These are phyloP conservation scores for Colletotrichum australisinense DNA, from an alignment of 2,329 filamentous ascomycete species.

Conservation along the genomic window DNA sequence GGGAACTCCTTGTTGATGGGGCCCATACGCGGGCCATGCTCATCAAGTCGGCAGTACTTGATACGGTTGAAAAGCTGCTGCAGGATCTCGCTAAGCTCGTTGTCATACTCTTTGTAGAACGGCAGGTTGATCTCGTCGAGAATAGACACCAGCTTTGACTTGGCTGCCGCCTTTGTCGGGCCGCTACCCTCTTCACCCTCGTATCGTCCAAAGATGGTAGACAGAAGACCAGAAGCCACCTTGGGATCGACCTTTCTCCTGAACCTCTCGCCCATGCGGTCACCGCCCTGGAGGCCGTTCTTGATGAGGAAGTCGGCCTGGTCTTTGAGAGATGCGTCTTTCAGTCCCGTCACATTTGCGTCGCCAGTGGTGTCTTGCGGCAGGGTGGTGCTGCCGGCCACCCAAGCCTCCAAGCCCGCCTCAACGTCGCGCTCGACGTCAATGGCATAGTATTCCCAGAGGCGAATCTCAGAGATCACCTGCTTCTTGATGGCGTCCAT, in stretches of 20 bases:
- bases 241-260: slow-evolving; percentile 77
- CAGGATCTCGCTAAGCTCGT: slow-evolving; percentile 83
- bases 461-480: slow-evolving; percentile 79
- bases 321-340: slow-evolving; percentile 56
- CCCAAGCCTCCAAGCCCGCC: slow-evolving; percentile 79
- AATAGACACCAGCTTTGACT: slow-evolving; percentile 69
- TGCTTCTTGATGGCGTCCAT: slow-evolving; percentile 88
- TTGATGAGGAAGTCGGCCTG: slow-evolving; percentile 74
- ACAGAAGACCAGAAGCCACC: slow-evolving; percentile 76
- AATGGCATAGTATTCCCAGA: slow-evolving; percentile 95
- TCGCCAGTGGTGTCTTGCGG: slow-evolving; percentile 55
- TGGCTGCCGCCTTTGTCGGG: slow-evolving; percentile 62
- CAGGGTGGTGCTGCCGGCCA: slow-evolving; percentile 65
- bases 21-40: slow-evolving; percentile 88
- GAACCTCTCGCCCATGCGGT: slow-evolving; percentile 84
- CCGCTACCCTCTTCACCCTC: slow-evolving; percentile 60
- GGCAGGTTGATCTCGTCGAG: slow-evolving; percentile 88
- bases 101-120: slow-evolving; percentile 93
- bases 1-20: slow-evolving; percentile 81
- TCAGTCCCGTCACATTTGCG: slow-evolving; percentile 60
- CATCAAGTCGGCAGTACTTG: slow-evolving; percentile 94
- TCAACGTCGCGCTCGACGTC: slow-evolving; percentile 80
- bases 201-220: slow-evolving; percentile 76
- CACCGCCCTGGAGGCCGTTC: slow-evolving; percentile 76
- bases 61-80: slow-evolving; percentile 94